Conservation (phyloP, 495 filamentous ascomycete genomes). For the Penicillium cosmopolitanum region DNA sequence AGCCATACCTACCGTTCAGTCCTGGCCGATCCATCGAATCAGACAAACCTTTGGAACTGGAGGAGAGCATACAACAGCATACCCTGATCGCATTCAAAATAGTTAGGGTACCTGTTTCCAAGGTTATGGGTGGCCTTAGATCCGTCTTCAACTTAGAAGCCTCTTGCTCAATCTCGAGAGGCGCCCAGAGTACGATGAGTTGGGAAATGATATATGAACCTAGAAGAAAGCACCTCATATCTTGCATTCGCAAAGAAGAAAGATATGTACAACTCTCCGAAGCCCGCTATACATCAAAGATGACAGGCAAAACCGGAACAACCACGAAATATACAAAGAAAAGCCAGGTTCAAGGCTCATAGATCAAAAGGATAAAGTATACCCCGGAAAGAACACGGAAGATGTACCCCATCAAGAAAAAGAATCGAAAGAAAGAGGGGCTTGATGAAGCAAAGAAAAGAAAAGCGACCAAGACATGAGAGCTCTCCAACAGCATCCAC, state of each 20-base stretch:
- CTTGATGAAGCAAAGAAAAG: conserved; percentile 5
- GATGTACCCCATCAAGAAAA: conserved; percentile 4
- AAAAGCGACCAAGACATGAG: conserved; percentile 16
- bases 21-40: too few relatives aligned
- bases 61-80: background rate
- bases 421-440: conserved; percentile 7
- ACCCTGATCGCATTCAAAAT: too few relatives aligned
- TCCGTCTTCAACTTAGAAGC: too few relatives aligned
- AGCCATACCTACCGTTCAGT: too few relatives aligned
- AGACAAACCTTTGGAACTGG: background rate
- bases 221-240: conserved; percentile 11
- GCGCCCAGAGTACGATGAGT: background rate
- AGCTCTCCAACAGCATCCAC: conserved; percentile 7
- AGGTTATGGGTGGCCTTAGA: too few relatives aligned
- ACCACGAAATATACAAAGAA: conserved; percentile 7
- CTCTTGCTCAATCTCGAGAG: too few relatives aligned
- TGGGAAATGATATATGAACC: background rate
- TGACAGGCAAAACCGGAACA: conserved; percentile 6
- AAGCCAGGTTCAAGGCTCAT: conserved; percentile 11
- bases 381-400: background rate
- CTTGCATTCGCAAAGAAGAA: conserved; percentile 19
- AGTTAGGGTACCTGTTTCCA: too few relatives aligned
- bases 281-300: conserved; percentile 7
- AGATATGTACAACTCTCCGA: conserved; percentile 23
- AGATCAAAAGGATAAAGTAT: conserved; percentile 3